phyloP scores from a whole-genome alignment of 1,139 yeast species.

The Citeromyces hawaiiensis region DNA sequence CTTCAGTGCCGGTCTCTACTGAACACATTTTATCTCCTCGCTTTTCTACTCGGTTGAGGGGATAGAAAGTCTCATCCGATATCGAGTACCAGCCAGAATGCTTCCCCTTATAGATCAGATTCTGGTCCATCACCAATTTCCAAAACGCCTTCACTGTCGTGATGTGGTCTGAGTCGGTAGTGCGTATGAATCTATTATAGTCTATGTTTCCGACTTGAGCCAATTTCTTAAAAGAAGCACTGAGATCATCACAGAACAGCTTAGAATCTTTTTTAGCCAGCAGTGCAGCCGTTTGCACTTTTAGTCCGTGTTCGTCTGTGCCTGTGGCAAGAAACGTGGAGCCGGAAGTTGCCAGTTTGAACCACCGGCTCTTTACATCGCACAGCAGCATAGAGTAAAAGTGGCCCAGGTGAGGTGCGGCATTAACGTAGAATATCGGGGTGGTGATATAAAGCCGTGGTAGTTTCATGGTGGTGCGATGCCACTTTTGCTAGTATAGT shows the following conservation, averaged over 20 bases:
- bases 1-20: slow-evolving; percentile 67
- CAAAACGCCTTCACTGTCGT: slow-evolving; percentile 57
- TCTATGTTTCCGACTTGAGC: slow-evolving; percentile 43
- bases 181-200: slow-evolving; percentile 73
- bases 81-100: slow-evolving; percentile 94
- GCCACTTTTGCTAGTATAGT: neutral
- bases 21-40: slow-evolving; percentile 34
- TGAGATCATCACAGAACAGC: slow-evolving; percentile 58
- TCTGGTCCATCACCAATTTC: slow-evolving; percentile 43
- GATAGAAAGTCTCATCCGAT: slow-evolving; percentile 89
- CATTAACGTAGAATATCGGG: slow-evolving; percentile 95
- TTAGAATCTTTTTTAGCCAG: slow-evolving; percentile 43
- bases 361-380: slow-evolving; percentile 73
- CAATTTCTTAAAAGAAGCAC: slow-evolving; percentile 47
- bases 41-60: slow-evolving; percentile 61
- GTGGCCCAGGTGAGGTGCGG: slow-evolving; percentile 92
- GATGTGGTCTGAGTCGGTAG: slow-evolving; percentile 76
- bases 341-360: slow-evolving; percentile 27
- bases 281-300: slow-evolving; percentile 69
- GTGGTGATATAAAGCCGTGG: slow-evolving; percentile 47
- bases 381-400: slow-evolving; percentile 77
- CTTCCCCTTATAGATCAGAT: slow-evolving; percentile 64
- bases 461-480: neutral
- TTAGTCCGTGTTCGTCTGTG: slow-evolving; percentile 94
- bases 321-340: slow-evolving; percentile 65